These are phyloP conservation scores for Mercurialis annua DNA, from an alignment of 345 rosid species.

Conservation along the genomic window DNA sequence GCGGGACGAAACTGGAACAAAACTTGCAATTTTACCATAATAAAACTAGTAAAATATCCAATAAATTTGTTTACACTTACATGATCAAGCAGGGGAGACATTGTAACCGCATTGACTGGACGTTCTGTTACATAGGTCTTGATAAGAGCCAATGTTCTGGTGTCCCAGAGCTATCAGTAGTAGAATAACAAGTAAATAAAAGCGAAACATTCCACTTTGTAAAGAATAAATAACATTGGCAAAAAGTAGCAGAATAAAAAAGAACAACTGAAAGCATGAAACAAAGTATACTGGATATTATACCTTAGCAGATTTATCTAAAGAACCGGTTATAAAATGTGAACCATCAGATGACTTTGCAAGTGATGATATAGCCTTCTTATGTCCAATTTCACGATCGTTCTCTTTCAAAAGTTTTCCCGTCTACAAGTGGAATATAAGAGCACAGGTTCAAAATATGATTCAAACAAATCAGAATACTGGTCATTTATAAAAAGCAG, in stretches of 20 bases:
- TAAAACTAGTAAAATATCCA: not conserved
- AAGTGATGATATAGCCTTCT: conserved; percentile 77
- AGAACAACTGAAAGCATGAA: too few relatives aligned
- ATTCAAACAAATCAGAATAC: too few relatives aligned
- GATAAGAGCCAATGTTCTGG: conserved; percentile 73
- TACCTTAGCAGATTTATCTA: conserved; percentile 96
- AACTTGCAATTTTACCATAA: not conserved
- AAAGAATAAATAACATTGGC: not conserved
- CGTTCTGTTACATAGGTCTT: conserved; percentile 82
- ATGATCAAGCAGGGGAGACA: conserved; percentile 96
- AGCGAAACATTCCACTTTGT: not conserved
- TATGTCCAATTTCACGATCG: conserved; percentile 74
- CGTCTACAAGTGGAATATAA: conserved; percentile 42
- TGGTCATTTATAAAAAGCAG: too few relatives aligned
- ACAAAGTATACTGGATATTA: not conserved
- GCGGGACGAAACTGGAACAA: not conserved
- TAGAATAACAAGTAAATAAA: conserved; percentile 14
- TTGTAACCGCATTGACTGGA: conserved; percentile 95
- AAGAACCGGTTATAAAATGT: conserved; percentile 85
- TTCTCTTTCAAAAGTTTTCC: conserved; percentile 76
- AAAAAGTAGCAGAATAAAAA: not conserved
- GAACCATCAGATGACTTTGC: conserved; percentile 75
- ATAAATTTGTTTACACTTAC: conserved; percentile 40
- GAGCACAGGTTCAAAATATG: not conserved
- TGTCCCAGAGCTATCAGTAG: conserved; percentile 79